Base-by-base conservation (phyloP, 2,329 filamentous ascomycete genomes). In the Alternaria alternata region DNA sequence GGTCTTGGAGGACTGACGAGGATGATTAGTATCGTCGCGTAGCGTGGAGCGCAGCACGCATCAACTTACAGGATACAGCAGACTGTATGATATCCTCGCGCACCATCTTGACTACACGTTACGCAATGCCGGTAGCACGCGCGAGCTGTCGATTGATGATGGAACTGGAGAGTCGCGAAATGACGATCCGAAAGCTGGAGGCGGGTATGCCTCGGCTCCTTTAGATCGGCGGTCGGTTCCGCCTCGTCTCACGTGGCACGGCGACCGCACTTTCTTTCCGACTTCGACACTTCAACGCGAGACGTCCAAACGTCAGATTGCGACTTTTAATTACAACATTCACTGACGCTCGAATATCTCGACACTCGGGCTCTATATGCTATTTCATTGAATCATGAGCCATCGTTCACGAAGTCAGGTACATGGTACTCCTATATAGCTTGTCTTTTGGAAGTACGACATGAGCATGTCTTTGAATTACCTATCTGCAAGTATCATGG, bases 1-100 rank as follows among this genome's bases (percentile, higher is more conserved):
- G 94, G 78, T 99, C 95, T 81, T 96, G 93, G 62, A 99, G 88
- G 80, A 99, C 93, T 94, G 74, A 30, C 61, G 48, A 61, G 34
- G n/a, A 32, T 49, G 43, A 57, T 74, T 56, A 75, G 68, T 36
- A 6, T 48, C 18, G 54, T 54, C 54, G 48, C 51, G 59, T 49
- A 39, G 48, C 51, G 59, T 47, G 39, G 36, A 46, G 34, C 38
- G 44, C 38, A 28, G 39, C 46, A 48, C 20, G 48, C 48, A 47
- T 14, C 38, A 43, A 77, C 83, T 64, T 81, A 86, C 84, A 86
- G 44, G 83, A 83, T 65, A 86, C 82, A 73, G 92, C 94, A 76
- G 93, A 96, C 70, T 88, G 85, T 73, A 97, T 88, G 66, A 97
- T 84, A 79, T 98, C 94, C 88, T 98, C 94, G 78, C 95, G 93